These are phyloP conservation scores for Pythium utonaiense DNA, from an alignment of 352 stramenopile species.

Conservation along the genomic window DNA sequence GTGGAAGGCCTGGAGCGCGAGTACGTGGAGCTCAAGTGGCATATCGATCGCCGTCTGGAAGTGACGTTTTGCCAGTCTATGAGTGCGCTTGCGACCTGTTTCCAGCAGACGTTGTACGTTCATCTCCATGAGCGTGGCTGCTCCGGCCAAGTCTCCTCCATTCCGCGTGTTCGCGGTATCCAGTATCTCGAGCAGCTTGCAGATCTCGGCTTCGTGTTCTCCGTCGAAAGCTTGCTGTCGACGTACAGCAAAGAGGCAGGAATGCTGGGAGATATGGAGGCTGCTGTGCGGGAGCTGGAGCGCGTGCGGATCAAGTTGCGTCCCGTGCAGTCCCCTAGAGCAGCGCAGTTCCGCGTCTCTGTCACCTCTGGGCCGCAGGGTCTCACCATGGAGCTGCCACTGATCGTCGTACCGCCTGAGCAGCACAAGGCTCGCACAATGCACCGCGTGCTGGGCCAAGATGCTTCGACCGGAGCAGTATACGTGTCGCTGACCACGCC, in stretches of 20 bases:
- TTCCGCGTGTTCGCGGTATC: conserved; percentile 35
- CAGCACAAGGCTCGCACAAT: conserved; percentile 42
- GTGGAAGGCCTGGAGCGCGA: conserved; percentile 71
- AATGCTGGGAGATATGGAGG: conserved; percentile 84
- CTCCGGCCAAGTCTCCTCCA: conserved; percentile 23
- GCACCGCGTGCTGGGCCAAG: conserved; percentile 75
- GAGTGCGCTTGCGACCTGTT: conserved; percentile 79
- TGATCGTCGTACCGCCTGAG: conserved; percentile 45
- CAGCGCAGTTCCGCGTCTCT: conserved; percentile 65
- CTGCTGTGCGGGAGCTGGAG: conserved; percentile 69
- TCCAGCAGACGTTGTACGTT: conserved; percentile 82
- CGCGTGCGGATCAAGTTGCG: conserved; percentile 64
- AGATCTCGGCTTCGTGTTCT: conserved; percentile 74
- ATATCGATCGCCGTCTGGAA: conserved; percentile 78
- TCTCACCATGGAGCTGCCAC: conserved; percentile 69
- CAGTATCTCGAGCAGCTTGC: conserved; percentile 64
- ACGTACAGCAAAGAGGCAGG: conserved; percentile 83
- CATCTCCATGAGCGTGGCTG: conserved; percentile 52
- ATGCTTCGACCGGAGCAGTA: conserved; percentile 66
- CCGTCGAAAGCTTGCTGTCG: conserved; percentile 78
- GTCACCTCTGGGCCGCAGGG: conserved; percentile 56
- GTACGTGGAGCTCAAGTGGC: conserved; percentile 81
- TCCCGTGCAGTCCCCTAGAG: conserved; percentile 58
- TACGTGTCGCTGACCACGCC: conserved; percentile 47
- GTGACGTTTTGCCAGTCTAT: conserved; percentile 82